Evolutionary conservation across 306 rosid species (phyloP).

Genomic region (Castanea mollissima): DNA sequence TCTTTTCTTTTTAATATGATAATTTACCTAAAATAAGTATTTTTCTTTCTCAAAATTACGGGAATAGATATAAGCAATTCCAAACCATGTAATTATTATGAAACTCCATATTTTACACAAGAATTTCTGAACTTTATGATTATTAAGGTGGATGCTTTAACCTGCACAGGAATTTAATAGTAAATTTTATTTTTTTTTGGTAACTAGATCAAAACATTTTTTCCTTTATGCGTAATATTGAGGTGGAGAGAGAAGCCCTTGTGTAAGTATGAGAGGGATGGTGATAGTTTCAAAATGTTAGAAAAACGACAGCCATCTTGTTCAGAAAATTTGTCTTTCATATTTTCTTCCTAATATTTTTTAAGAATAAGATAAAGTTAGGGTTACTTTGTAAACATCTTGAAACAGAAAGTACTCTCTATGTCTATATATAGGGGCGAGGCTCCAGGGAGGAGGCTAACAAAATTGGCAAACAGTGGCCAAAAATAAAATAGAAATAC

Average conservation of each 20-base stretch:
- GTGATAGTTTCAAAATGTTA: conserved; percentile 17
- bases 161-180: neutral
- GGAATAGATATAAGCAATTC: no score
- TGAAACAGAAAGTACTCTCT: conserved; percentile 3
- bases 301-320: conserved; percentile 32
- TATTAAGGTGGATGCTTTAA: neutral
- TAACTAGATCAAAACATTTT: neutral
- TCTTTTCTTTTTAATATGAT: no score
- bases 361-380: conserved; percentile 7
- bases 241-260: conserved; percentile 15
- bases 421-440: conserved; percentile 11
- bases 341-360: neutral
- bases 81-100: no score
- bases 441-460: conserved; percentile 13
- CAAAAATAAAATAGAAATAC: neutral
- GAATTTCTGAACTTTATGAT: no score
- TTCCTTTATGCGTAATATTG: neutral
- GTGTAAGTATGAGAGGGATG: conserved; percentile 30
- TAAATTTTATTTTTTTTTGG: no score
- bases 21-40: no score
- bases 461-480: conserved; percentile 25
- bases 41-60: no score
- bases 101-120: no score
- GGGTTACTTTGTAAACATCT: conserved; percentile 24
- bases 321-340: conserved; percentile 8